phyloP scores from a whole-genome alignment of 2,329 filamentous ascomycete genomes.

The Pseudogymnoascus sp. region DNA sequence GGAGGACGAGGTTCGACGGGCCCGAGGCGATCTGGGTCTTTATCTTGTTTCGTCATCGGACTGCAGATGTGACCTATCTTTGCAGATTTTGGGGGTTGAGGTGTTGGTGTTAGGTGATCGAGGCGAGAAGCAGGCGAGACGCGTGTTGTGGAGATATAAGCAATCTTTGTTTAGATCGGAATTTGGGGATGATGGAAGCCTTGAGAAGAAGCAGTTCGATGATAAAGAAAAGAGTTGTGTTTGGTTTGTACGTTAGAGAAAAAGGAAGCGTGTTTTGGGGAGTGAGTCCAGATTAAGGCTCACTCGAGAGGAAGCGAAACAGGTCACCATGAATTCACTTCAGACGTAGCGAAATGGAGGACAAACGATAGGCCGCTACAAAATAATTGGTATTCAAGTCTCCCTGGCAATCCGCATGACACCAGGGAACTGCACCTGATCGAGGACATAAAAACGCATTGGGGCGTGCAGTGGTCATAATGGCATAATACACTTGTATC shows the following conservation, averaged over 20 bases:
- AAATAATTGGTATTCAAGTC: constrained; percentile 1
- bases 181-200: neutral
- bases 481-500: constrained; percentile 10
- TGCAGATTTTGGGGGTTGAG: neutral
- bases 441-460: constrained; percentile 2
- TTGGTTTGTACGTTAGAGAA: neutral
- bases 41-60: neutral
- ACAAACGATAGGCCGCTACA: constrained; percentile 2
- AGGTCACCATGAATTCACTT: constrained; percentile 4
- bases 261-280: neutral
- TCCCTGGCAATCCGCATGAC: neutral
- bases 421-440: neutral
- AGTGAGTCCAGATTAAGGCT: neutral
- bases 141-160: neutral
- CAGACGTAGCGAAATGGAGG: neutral
- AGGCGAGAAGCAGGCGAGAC: neutral
- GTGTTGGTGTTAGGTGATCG: neutral
- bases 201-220: neutral
- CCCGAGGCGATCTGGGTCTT: neutral
- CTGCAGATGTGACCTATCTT: neutral
- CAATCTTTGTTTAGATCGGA: neutral
- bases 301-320: neutral
- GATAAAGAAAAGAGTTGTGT: neutral
- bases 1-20: neutral
- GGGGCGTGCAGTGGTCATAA: neutral